Base-by-base conservation (phyloP, 2,329 filamentous ascomycete genomes). In the Curvularia sp. region DNA sequence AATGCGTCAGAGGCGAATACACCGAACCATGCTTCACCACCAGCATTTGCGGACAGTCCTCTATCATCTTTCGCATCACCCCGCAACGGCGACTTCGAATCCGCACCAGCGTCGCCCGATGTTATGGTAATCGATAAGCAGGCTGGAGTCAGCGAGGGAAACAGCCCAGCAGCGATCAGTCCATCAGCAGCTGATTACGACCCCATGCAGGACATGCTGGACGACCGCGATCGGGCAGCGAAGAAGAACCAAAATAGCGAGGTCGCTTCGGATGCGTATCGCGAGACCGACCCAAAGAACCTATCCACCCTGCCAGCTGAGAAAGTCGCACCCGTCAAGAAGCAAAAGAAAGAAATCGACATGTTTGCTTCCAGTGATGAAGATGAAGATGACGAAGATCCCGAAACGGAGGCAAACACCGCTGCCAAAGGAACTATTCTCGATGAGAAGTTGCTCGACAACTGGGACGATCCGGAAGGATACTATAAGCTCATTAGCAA, bases 401-500 rank as follows among this genome's bases (percentile, higher is more conserved):
- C 88, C 88, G 75, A 81, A 81, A 63, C 91, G 94, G 64, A 66
- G 43, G 57, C 64, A 8, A 57, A 61, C 24, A 59, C 56, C n/a
- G 46, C 55, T 15, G 55, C 64, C 2, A 74, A 74, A 54, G 71
- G 71, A 48, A 71, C 67, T 15, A 64, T 73, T 9, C 75, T 88
- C 31, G 85, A 88, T 68, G 88, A 90, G 62, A 91, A 89, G 62
- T 89, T 96, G 76, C 86, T 97, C 52, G 94, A 98, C 71, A 94
- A 96, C 59, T 92, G 88, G 88, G 93, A 96, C 73, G 95, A 98
- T 74, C 88, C 90, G 52, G 93, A 99, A 72, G 95, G 94, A 5
- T 98, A 98, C 76, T 99, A 98, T 83, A 96, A 95, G 78, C 89
- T 97, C 57, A 92, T 96, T 57, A 88, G 93, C 41, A 93, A 94